A percentile compares a stretch with the other conserved stretches of the same genome.
These are phyloP conservation scores for Ballota nigra DNA, from an alignment of 257 asterid species.

Conservation along the genomic window DNA sequence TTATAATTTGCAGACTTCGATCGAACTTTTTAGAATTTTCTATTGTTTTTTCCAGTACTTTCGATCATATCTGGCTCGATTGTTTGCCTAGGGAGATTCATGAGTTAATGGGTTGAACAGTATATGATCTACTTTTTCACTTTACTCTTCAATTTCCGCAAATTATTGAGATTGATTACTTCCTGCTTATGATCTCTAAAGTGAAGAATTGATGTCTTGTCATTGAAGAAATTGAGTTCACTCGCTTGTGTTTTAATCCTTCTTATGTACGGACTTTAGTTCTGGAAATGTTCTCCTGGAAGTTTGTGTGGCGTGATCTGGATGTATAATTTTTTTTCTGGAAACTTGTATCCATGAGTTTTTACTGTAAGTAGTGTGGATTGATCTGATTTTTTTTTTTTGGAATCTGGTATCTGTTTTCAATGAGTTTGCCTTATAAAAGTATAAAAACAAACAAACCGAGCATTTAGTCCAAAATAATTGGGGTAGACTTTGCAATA, in stretches of 20 bases:
- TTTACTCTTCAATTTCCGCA: neutral
- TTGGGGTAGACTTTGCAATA: neutral
- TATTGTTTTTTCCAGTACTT: neutral
- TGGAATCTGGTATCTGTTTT: neutral
- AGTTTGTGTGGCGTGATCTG: conserved; percentile 22
- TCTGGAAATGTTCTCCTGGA: conserved; percentile 6
- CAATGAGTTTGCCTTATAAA: neutral
- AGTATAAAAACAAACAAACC: too few species aligned
- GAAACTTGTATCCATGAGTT: neutral
- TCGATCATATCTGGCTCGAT: conserved; percentile 12
- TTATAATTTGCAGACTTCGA: neutral
- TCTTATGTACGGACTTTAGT: neutral
- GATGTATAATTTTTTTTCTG: neutral
- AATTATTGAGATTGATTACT: neutral
- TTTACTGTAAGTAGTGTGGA: neutral
- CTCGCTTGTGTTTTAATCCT: neutral
- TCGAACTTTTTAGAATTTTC: neutral
- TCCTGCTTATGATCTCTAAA: conserved; percentile 1
- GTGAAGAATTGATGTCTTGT: conserved; percentile 6
- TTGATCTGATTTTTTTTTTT: neutral
- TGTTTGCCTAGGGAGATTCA: conserved; percentile 9
- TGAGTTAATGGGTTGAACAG: conserved; percentile 21
- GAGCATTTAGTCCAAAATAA: too few species aligned
- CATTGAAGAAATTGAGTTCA: conserved; percentile 3
- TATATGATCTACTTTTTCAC: conserved; percentile 20